phyloP scores from a whole-genome alignment of 108 stramenopile species.

The Chaetoceros muelleri region DNA sequence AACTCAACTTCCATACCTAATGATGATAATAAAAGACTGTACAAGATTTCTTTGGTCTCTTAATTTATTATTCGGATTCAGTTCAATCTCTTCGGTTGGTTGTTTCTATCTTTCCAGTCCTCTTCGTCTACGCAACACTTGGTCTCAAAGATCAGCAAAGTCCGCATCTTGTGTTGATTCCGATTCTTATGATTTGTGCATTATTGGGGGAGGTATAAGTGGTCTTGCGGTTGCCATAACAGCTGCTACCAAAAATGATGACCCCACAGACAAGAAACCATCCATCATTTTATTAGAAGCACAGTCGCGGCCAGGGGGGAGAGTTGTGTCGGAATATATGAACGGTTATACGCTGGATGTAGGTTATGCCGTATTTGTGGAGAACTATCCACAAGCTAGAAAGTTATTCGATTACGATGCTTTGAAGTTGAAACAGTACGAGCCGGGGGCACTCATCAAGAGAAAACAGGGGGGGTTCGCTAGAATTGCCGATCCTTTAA shows the following conservation, averaged over 20 bases:
- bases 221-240: slow-evolving; percentile 64
- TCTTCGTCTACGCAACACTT: too few relatives aligned
- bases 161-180: too few relatives aligned
- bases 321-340: slow-evolving; percentile 57
- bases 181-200: slow-evolving; percentile 33
- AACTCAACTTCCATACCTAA: too few relatives aligned
- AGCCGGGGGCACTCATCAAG: slow-evolving; percentile 75
- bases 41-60: too few relatives aligned
- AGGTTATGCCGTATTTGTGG: slow-evolving; percentile 85
- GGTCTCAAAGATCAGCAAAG: too few relatives aligned
- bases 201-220: slow-evolving; percentile 69
- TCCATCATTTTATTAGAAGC: slow-evolving; percentile 50
- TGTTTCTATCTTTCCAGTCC: too few relatives aligned
- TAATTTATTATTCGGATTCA: too few relatives aligned
- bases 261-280: neutral
- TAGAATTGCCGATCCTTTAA: slow-evolving; percentile 63
- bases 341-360: slow-evolving; percentile 74
- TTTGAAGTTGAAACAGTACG: slow-evolving; percentile 44
- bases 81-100: too few relatives aligned
- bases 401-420: slow-evolving; percentile 48
- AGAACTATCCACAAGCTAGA: slow-evolving; percentile 64
- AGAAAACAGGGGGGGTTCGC: slow-evolving; percentile 24
- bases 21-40: too few relatives aligned
- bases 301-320: slow-evolving; percentile 46
- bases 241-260: slow-evolving; percentile 19